These are phyloP conservation scores for Mercurialis annua DNA, from an alignment of 345 rosid species.

Conservation along the genomic window DNA sequence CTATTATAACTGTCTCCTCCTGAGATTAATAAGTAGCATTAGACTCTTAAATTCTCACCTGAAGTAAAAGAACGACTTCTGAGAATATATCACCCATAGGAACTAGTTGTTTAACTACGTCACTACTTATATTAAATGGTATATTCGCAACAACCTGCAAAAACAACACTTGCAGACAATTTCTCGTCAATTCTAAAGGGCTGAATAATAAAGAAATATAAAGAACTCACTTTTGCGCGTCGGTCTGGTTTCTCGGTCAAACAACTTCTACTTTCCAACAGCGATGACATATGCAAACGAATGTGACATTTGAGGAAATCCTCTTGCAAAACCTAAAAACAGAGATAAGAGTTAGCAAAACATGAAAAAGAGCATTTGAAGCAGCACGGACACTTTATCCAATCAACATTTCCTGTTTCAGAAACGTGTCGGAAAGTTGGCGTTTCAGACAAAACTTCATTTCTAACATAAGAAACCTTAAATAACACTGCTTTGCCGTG, in stretches of 20 bases:
- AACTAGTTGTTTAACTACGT: conserved; percentile 76
- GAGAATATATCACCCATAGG: conserved; percentile 94
- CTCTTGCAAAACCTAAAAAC: conserved; percentile 69
- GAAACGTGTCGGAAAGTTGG: too few species aligned
- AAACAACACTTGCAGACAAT: background rate
- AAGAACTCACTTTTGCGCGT: conserved; percentile 53
- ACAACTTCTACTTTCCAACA: conserved; percentile 37
- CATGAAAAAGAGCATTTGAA: background rate
- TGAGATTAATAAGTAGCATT: background rate
- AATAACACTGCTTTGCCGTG: too few species aligned
- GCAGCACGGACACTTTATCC: background rate
- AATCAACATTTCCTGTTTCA: too few species aligned
- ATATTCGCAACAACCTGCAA: conserved; percentile 82
- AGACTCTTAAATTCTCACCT: conserved; percentile 39
- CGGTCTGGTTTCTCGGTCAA: conserved; percentile 24
- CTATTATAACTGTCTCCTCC: background rate
- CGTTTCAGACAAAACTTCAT: too few species aligned
- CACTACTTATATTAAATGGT: conserved; percentile 87
- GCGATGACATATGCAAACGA: conserved; percentile 54
- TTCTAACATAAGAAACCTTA: too few species aligned
- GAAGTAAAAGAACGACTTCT: conserved; percentile 81
- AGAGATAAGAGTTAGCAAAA: background rate
- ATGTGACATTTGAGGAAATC: conserved; percentile 76
- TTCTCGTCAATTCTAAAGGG: background rate
- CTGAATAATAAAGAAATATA: too few species aligned